phyloP scores from a whole-genome alignment of 164 flowering plant genomes.

The Piper betle region DNA sequence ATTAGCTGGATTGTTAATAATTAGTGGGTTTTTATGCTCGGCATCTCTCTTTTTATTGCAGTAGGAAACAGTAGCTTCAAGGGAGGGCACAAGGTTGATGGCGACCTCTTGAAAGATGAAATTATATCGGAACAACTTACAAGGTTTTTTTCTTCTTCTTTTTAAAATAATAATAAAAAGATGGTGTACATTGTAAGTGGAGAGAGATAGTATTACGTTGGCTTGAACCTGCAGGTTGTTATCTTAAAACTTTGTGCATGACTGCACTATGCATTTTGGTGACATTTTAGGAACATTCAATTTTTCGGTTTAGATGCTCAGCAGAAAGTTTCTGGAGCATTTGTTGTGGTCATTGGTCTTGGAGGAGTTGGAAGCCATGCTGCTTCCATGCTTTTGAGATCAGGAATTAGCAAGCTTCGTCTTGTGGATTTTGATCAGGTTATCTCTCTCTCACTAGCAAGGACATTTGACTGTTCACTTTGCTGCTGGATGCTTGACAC shows the following conservation, averaged over 20 bases:
- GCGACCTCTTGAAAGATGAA: conserved; percentile 63
- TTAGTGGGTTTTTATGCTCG: neutral
- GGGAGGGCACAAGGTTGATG: conserved; percentile 9
- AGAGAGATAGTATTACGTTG: no score
- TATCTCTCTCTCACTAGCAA: neutral
- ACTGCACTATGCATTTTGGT: neutral
- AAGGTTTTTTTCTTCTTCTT: conserved; percentile 29
- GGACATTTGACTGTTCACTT: no score
- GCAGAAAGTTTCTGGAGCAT: conserved; percentile 63
- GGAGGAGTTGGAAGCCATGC: conserved; percentile 99
- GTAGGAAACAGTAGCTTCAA: neutral
- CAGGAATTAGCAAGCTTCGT: conserved; percentile 84
- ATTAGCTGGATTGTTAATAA: neutral
- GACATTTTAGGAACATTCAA: conserved; percentile 64
- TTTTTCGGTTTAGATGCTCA: conserved; percentile 84
- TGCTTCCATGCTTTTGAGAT: conserved; percentile 91
- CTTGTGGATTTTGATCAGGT: conserved; percentile 99
- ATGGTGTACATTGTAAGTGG: no score
- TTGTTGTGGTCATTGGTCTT: conserved; percentile 94
- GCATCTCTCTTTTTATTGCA: neutral
- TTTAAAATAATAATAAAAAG: neutral
- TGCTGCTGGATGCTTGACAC: no score
- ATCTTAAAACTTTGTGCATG: neutral
- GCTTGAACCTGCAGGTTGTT: neutral
- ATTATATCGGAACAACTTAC: conserved; percentile 92